Evolutionary conservation across 164 flowering plant genomes (phyloP), one percentile per base, ranked within the genome.

Genomic region (Annona squamosa): DNA sequence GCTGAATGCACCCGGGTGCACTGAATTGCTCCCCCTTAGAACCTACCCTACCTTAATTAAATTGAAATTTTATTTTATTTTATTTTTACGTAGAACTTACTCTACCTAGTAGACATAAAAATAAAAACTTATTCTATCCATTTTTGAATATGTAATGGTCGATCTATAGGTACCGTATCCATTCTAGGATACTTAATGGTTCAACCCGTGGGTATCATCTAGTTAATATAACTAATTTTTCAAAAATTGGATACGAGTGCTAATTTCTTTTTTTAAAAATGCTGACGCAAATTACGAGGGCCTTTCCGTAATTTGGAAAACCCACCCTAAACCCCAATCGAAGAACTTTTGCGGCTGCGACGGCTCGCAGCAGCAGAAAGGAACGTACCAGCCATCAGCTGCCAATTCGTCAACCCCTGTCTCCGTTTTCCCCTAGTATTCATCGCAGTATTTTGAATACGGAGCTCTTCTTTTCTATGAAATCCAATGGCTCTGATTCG

Each of bases 401-500:
- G 26, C 17, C 65, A 17, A 18, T n/a, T 3, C 37, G 26, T 5
- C 17, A 63, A 63, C 19, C 65, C 65, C n/a, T 10, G 18, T 19
- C 41, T 6, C 41, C 17, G 0, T 43, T 65, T 18, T 41, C 47
- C 9, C 16, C 4, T 42, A 9, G 3, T 46, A 41, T 7, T 41
- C 46, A 41, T 52, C 59, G 59, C 13, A 7, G 3, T 2, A 2
- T 16, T 52, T 10, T 52, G 3, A 52, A 52, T 42, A 16, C 16
- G 17, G 16, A 2, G 46, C 45, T 37, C 45, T 43, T 66, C 17
- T 42, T 52, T 66, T 66, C 46, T 66, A 66, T 66, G 68, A 66
- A 66, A 66, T 43, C 45, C 71, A 37, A 85, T 85, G 87, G 82
- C 84, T 16, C 63, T 77, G 12, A 46, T 71, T 67, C 74, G 85